phyloP scores from a whole-genome alignment of 805 yeast genomes.

The Cyberlindnera suaveolens region DNA sequence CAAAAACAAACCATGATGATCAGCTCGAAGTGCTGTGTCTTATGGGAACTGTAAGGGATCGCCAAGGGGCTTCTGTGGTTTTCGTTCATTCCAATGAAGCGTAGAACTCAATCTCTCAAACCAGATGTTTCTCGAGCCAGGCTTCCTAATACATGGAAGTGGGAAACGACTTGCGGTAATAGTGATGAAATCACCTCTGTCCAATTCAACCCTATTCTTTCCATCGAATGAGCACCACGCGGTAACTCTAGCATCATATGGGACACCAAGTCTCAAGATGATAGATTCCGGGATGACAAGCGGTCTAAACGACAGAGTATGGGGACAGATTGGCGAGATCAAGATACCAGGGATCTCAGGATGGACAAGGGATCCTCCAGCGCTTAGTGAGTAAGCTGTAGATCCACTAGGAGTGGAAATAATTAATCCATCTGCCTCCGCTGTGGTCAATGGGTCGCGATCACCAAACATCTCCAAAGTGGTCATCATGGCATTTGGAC shows the following conservation, averaged over 20 bases:
- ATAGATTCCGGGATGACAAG: constrained; percentile 39
- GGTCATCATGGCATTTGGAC: constrained; percentile 47
- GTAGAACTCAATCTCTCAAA: constrained; percentile 29
- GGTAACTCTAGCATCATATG: constrained; percentile 26
- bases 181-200: constrained; percentile 28
- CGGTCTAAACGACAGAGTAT: constrained; percentile 47
- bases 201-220: constrained; percentile 26
- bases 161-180: constrained; percentile 30
- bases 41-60: neutral
- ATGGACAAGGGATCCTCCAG: constrained; percentile 51
- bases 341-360: constrained; percentile 50
- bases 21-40: too few relatives aligned
- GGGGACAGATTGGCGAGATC: constrained; percentile 51
- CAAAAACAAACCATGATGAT: too few relatives aligned
- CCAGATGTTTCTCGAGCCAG: constrained; percentile 24
- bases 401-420: constrained; percentile 66
- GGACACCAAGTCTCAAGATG: constrained; percentile 28
- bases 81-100: constrained; percentile 30
- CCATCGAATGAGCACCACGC: constrained; percentile 35
- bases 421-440: constrained; percentile 62
- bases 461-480: constrained; percentile 44
- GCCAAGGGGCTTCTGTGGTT: constrained; percentile 25
- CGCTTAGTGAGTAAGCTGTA: constrained; percentile 47
- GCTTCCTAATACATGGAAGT: constrained; percentile 24
- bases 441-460: constrained; percentile 46